Base-by-base conservation (phyloP, 1,284 basidiomycete species). In the Wallemia ichthyophaga region DNA sequence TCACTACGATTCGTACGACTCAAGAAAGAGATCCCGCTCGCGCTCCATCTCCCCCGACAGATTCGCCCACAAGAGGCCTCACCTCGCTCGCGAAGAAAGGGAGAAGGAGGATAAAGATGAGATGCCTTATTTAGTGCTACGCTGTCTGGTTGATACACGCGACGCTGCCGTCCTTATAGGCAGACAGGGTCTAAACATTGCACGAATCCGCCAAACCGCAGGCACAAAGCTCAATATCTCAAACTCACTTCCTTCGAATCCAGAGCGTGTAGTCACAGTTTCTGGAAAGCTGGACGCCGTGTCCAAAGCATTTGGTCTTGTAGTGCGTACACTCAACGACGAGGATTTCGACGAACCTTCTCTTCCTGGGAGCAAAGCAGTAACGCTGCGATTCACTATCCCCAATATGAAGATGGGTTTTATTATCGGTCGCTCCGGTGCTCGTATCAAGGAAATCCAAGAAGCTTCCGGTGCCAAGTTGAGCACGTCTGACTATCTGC, bases 131-230 rank as follows among this genome's bases (percentile, higher is more conserved):
- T 48, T 48, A 48, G n/a, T 21, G 5, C 13, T 92, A 85, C 80
- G 87, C 59, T 88, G 84, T 71, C 75, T 99, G 67, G 98, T 99
- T 67, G 91, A 98, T 65, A 98, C 94, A 11, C 89, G 95, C 72
- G 94, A 99, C 70, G 94, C 94, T 19, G 92, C 87, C 61, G 89
- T 99, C 71, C 98, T 99, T 73, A 99, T 99, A 67, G 94, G 94
- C 48, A 91, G 91, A 71, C 85, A 76, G 58, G 94, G 94, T 63
- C 79, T 85, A 59, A 92, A 98, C 71, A 91, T 99, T 67, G 96
- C 95, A 68, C 92, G 98, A 72, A 98, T 99, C 65, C 77, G 94
- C 61, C 91, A 96, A 71, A 94, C 94, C 75, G 91, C 87, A 65
- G 87, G 87, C 33, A 91, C 92, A 15, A 78, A 87, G 57, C 86